Evolutionary conservation across 306 rosid species (phyloP).

Genomic region (Citrullus colocynthis): DNA sequence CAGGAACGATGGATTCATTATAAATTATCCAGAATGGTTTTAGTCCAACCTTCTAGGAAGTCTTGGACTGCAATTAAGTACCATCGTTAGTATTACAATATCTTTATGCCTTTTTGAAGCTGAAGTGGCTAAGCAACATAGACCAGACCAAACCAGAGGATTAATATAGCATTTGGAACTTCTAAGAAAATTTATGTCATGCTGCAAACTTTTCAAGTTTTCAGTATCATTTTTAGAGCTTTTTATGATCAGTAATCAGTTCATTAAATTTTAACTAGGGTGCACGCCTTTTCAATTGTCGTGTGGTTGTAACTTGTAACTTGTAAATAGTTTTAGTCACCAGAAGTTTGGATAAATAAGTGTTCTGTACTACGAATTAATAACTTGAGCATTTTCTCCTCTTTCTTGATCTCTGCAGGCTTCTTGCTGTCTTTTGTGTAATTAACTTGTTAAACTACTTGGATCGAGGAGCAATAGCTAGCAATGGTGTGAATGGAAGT

Average conservation of each 20-base stretch:
- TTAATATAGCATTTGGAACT: neutral
- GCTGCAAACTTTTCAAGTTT: neutral
- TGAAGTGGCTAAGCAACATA: neutral
- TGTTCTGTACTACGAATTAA: neutral
- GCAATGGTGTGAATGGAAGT: conserved; percentile 89
- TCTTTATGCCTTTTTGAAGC: neutral
- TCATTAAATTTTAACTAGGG: neutral
- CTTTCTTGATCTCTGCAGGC: conserved; percentile 37
- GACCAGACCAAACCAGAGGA: neutral
- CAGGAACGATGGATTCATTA: neutral
- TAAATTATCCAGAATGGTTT: neutral
- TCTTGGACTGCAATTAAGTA: neutral
- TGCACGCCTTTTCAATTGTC: neutral
- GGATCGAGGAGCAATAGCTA: conserved; percentile 91
- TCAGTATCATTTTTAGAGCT: neutral
- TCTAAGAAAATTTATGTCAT: neutral
- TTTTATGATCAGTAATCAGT: neutral
- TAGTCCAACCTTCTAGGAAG: neutral
- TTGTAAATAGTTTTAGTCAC: neutral
- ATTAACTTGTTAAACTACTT: conserved; percentile 72
- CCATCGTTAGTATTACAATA: neutral
- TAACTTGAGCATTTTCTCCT: neutral
- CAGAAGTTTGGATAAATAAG: neutral
- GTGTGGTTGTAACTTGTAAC: neutral
- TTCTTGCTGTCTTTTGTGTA: conserved; percentile 57